Base-by-base conservation (phyloP, 192 early-diverging fungal species). In the Backusella tarrabulga region DNA sequence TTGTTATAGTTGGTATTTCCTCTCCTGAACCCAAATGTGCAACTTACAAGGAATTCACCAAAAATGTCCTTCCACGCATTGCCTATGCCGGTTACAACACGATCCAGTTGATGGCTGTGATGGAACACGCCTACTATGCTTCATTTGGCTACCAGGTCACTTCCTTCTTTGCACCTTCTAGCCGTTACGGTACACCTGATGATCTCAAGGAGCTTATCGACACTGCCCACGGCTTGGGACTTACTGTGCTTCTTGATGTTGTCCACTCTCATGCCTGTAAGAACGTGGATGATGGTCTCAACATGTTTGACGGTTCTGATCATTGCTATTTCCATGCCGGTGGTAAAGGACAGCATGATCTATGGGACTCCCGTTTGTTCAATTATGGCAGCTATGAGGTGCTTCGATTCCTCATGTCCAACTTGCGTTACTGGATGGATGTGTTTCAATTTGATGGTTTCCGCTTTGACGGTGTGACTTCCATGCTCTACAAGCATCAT, bases 121-220 rank as follows among this genome's bases (percentile, higher is more conserved):
- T 98, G 97, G 97, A 99, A 83, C 97, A 99, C 76, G 96, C 97
- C 34, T 99, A 99, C 85, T 99, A 98, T 77, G 97, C 97, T 44
- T 94, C 93, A 9, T 99, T 99, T 77, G 97, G 97, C 3, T 99
- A 99, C 83, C 97, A 99, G 81, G 97, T 99, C 68, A 97, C 97
- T 38, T 95, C 91, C 78, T 98, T 97, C 84, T 99, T 96, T 85
- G 95, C 95, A n/a, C 90, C 92, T 38, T 93, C 95, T 70, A 92
- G 91, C 81, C 93, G 97, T 36, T 98, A 94, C 79, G 97, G 94
- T 86, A 92, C 93, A 35, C 97, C 97, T 12, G 97, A 99, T 80
- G 94, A 96, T 34, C 87, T 99, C 54, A 97, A 90, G 87, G 91
- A 92, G 80, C 81, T 99, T 54, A 92, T 99, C 19, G 97, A 97